These are phyloP conservation scores for Talaromyces atroroseus DNA, from an alignment of 2,329 filamentous ascomycete genomes.

Conservation along the genomic window DNA sequence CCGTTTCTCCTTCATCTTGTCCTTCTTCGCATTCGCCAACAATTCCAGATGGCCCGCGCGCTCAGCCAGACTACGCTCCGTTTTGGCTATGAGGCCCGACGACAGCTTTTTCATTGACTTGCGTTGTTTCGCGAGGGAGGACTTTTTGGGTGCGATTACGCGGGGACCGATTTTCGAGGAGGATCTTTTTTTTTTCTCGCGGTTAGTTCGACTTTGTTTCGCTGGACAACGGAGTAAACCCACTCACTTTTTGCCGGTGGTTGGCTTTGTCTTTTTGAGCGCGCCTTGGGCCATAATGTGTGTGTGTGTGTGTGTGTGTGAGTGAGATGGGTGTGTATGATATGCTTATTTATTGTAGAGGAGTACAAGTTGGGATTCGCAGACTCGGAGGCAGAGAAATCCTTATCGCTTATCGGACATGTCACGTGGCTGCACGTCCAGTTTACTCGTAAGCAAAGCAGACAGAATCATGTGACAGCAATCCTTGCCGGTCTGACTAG, in stretches of 20 bases:
- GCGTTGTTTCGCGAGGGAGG: conserved; percentile 53
- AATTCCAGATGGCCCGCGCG: conserved; percentile 67
- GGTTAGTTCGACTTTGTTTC: neutral
- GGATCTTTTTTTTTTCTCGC: neutral
- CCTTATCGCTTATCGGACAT: conserved; percentile 12
- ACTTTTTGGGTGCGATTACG: conserved; percentile 63
- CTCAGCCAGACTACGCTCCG: conserved; percentile 61
- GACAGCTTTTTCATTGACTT: conserved; percentile 60
- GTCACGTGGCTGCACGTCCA: conserved; percentile 2
- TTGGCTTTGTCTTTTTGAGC: conserved; percentile 11
- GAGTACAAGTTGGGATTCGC: too few species aligned
- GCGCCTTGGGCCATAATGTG: conserved; percentile 13
- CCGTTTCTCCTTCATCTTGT: conserved; percentile 38
- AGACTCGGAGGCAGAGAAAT: neutral
- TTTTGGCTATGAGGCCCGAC: conserved; percentile 57
- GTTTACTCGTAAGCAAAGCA: too few species aligned
- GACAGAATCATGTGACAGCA: too few species aligned
- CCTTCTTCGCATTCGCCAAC: conserved; percentile 61
- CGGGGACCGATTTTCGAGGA: conserved; percentile 52
- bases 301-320: neutral
- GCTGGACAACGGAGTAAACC: too few species aligned
- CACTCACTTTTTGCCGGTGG: conserved; percentile 8
- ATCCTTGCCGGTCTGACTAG: too few species aligned
- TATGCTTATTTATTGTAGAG: too few species aligned
- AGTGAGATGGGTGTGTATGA: too few species aligned